A percentile compares a stretch with the other conserved stretches of the same genome.
Conservation (phyloP, 257 asterid species). For the Nicotiana tabacum region DNA sequence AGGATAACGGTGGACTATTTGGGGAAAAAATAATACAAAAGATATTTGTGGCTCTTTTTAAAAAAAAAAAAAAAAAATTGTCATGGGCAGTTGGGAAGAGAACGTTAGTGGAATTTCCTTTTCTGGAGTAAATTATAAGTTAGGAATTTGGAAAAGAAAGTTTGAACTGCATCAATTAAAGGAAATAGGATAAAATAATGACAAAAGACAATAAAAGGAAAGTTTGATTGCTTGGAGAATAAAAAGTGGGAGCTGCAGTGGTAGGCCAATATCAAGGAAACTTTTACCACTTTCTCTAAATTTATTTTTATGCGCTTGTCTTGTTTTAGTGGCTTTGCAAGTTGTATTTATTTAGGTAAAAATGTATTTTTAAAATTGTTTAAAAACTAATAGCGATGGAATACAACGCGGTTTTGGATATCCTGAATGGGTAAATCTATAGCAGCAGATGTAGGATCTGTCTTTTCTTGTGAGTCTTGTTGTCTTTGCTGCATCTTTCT, state of each 20-base stretch:
- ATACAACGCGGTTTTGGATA: not conserved
- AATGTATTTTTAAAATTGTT: not conserved
- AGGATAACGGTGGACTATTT: not conserved
- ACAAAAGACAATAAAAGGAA: not conserved
- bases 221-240: conserved; percentile 7
- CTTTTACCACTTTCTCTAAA: not conserved
- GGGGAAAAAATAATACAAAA: not conserved
- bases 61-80: not conserved
- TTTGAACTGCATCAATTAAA: not conserved
- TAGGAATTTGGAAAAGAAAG: conserved; percentile 18
- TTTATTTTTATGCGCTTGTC: not conserved
- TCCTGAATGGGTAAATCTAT: no score
- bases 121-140: conserved; percentile 13
- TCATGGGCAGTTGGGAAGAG: not conserved
- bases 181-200: not conserved
- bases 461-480: not conserved
- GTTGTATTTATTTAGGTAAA: not conserved
- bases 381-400: not conserved
- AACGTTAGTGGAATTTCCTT: conserved; percentile 3
- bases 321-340: not conserved
- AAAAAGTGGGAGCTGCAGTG: conserved; percentile 2
- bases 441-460: not conserved
- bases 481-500: not conserved
- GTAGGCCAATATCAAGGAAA: conserved; percentile 16
- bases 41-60: not conserved